These are phyloP conservation scores for Physcomitrium patens DNA, from an alignment of 225 moss, liverwort and hornwort species.

Conservation along the genomic window DNA sequence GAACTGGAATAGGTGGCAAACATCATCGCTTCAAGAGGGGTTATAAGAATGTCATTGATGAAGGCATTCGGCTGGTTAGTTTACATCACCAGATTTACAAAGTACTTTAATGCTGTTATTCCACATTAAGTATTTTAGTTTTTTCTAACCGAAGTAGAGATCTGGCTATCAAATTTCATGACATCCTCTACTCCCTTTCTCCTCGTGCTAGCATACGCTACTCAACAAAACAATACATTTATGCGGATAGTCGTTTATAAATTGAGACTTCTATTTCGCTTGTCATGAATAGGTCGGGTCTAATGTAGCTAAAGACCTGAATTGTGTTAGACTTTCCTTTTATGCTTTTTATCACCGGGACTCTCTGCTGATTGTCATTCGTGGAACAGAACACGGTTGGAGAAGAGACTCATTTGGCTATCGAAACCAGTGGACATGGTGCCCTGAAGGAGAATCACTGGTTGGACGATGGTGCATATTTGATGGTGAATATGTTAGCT, in stretches of 20 bases:
- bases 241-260: constrained; percentile 6
- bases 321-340: background rate
- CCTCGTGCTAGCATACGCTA: background rate
- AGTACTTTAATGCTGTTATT: background rate
- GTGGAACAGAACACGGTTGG: constrained; percentile 67
- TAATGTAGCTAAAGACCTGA: background rate
- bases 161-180: background rate
- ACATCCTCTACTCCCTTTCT: background rate
- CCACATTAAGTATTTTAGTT: background rate
- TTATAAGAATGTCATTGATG: constrained; percentile 95
- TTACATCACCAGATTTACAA: background rate
- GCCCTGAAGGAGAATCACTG: constrained; percentile 94
- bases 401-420: constrained; percentile 86
- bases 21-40: constrained; percentile 99
- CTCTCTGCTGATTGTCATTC: constrained; percentile 21
- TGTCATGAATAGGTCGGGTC: background rate
- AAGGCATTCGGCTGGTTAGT: constrained; percentile 89
- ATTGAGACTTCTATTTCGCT: background rate
- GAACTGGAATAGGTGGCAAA: constrained; percentile 73
- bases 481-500: constrained; percentile 66
- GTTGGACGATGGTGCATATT: constrained; percentile 98
- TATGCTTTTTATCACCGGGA: background rate
- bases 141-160: background rate
- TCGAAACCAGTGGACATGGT: constrained; percentile 99
- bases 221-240: constrained; percentile 6